phyloP scores from a whole-genome alignment of 2,329 filamentous ascomycete species.

The Thelonectria discophora region DNA sequence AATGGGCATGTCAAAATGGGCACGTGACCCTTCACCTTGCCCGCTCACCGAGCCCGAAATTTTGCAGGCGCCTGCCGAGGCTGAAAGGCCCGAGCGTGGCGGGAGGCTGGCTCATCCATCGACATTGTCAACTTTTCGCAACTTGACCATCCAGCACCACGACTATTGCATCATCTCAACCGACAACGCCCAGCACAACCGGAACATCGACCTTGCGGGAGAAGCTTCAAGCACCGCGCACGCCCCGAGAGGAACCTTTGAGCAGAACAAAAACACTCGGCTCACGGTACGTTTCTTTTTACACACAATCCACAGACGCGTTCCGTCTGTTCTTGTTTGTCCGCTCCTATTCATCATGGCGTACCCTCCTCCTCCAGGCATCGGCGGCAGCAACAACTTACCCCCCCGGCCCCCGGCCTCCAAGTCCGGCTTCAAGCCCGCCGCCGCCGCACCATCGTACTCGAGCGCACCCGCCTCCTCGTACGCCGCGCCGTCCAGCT shows the following conservation, averaged over 20 bases:
- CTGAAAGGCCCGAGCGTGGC: conserved; percentile 28
- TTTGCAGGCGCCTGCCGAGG: conserved; percentile 21
- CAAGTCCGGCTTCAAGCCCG: conserved; percentile 55
- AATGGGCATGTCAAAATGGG: not conserved
- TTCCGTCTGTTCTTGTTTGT: conserved; percentile 32
- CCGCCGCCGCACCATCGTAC: conserved; percentile 53
- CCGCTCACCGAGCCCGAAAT: conserved; percentile 25
- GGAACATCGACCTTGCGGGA: conserved; percentile 2
- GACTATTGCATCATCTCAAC: not conserved
- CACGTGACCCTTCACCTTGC: conserved; percentile 11
- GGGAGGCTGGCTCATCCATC: conserved; percentile 23
- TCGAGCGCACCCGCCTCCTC: conserved; percentile 39
- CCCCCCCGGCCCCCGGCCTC: conserved; percentile 80
- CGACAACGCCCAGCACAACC: conserved; percentile 4
- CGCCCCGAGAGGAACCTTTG: conserved; percentile 41
- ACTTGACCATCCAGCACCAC: conserved; percentile 21
- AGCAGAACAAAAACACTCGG: conserved; percentile 45
- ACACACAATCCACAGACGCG: conserved; percentile 37
- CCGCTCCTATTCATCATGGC: conserved; percentile 77
- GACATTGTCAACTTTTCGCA: conserved; percentile 1
- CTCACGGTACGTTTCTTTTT: conserved; percentile 60
- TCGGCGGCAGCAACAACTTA: conserved; percentile 66
- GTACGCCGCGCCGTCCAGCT: conserved; percentile 44
- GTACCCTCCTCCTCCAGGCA: conserved; percentile 85
- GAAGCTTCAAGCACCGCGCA: not conserved